These are phyloP conservation scores for Globisporangium nodosum DNA, from an alignment of 352 stramenopile species.

Conservation along the genomic window DNA sequence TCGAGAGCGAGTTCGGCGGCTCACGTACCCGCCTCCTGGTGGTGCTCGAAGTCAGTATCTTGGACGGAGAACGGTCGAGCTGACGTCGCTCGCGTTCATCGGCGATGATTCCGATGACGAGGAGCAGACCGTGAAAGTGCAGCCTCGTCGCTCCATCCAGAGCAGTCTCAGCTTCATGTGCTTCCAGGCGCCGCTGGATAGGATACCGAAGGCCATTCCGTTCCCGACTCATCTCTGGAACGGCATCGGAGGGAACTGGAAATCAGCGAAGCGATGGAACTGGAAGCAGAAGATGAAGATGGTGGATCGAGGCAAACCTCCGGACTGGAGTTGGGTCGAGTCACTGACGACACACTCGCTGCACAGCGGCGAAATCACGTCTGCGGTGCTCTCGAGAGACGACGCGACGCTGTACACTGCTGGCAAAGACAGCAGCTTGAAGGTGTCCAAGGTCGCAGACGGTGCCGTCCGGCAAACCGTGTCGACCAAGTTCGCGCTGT, in stretches of 20 bases:
- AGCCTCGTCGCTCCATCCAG: constrained; percentile 7
- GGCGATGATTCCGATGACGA: constrained; percentile 36
- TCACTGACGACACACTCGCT: constrained; percentile 21
- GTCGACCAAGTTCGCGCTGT: constrained; percentile 33
- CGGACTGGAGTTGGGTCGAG: constrained; percentile 50
- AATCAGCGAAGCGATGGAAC: constrained; percentile 44
- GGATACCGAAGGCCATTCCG: constrained; percentile 26
- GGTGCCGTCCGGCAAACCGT: constrained; percentile 24
- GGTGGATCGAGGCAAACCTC: constrained; percentile 21
- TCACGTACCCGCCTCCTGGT: constrained; percentile 14
- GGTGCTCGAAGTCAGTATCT: constrained; percentile 3
- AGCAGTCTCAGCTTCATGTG: constrained; percentile 35
- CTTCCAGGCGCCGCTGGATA: constrained; percentile 31
- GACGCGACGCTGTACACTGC: constrained; percentile 49
- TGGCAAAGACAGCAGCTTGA: constrained; percentile 64
- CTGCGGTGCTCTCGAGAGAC: constrained; percentile 47
- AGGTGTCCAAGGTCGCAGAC: constrained; percentile 34
- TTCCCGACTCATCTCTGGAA: constrained; percentile 32
- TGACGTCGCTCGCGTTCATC: constrained; percentile 21
- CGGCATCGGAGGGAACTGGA: constrained; percentile 28
- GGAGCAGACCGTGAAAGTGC: background rate
- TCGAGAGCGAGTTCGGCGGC: constrained; percentile 14
- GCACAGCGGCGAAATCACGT: constrained; percentile 65
- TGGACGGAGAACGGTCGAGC: constrained; percentile 17
- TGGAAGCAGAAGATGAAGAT: constrained; percentile 36